Percentiles rank a stretch among this genome's conserved stretches.
phyloP scores from a whole-genome alignment of 495 filamentous ascomycete species.

The Penicillium arizonense region DNA sequence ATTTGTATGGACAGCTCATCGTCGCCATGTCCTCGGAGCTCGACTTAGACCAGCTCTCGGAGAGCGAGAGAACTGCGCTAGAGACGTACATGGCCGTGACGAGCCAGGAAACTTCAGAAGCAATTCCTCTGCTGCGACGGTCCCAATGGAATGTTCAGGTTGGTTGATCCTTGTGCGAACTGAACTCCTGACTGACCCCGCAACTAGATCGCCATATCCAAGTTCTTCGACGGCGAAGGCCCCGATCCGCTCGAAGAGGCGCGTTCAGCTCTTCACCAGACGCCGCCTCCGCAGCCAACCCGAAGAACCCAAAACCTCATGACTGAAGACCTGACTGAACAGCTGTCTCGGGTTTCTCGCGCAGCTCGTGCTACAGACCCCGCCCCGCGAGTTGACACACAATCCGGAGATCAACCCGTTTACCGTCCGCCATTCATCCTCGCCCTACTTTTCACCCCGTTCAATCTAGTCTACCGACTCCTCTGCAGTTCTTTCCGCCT shows the following conservation, averaged over 20 bases:
- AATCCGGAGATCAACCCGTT: constrained; percentile 59
- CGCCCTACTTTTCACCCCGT: constrained; percentile 74
- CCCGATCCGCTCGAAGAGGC: constrained; percentile 79
- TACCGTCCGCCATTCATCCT: constrained; percentile 72
- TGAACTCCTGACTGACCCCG: constrained; percentile 4
- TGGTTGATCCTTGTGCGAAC: constrained; percentile 13
- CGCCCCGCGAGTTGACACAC: constrained; percentile 80
- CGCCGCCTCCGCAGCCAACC: constrained; percentile 54
- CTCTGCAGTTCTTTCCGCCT: constrained; percentile 61
- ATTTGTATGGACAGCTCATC: no score
- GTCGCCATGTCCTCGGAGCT: constrained; percentile 41
- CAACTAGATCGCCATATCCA: constrained; percentile 82
- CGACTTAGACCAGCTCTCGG: constrained; percentile 69
- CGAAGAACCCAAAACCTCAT: constrained; percentile 53
- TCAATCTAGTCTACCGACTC: constrained; percentile 72
- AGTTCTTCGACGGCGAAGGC: constrained; percentile 96
- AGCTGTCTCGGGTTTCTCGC: constrained; percentile 29
- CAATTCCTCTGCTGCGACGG: constrained; percentile 74
- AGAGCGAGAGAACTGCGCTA: constrained; percentile 73
- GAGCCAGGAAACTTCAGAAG: constrained; percentile 72
- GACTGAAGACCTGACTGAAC: constrained; percentile 60
- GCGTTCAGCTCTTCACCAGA: constrained; percentile 54
- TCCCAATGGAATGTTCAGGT: constrained; percentile 98
- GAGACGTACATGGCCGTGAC: constrained; percentile 89
- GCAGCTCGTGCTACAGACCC: constrained; percentile 30